Percentiles rank a stretch among this genome's conserved stretches.
These are phyloP conservation scores for Euphorbia lathyris DNA, from an alignment of 345 rosid genomes.

Conservation along the genomic window DNA sequence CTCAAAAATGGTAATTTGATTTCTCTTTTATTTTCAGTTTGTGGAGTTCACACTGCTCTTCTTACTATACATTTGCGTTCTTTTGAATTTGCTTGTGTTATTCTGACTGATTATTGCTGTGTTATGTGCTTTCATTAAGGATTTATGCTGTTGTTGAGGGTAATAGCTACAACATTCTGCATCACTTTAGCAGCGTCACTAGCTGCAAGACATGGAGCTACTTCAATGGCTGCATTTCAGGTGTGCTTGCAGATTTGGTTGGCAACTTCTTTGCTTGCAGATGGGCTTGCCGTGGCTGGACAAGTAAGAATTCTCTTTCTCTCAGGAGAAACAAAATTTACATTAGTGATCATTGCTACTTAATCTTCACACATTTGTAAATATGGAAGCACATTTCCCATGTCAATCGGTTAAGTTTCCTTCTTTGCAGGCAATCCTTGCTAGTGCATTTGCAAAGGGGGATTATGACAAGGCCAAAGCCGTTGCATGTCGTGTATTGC, in stretches of 20 bases:
- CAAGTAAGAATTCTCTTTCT: constrained; percentile 21
- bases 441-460: constrained; percentile 25
- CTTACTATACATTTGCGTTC: no score
- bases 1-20: constrained; percentile 22
- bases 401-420: background rate
- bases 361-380: background rate
- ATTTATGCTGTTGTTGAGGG: constrained; percentile 26
- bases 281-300: constrained; percentile 31
- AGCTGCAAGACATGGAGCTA: constrained; percentile 27
- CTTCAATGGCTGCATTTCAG: constrained; percentile 34
- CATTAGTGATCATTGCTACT: background rate
- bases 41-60: background rate
- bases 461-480: constrained; percentile 17
- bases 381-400: background rate
- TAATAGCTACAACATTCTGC: constrained; percentile 29
- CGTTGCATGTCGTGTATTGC: constrained; percentile 20
- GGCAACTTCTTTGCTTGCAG: constrained; percentile 32
- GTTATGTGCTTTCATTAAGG: constrained; percentile 14
- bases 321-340: background rate
- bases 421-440: constrained; percentile 25
- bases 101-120: constrained; percentile 4
- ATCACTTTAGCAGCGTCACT: constrained; percentile 31
- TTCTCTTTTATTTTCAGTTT: background rate
- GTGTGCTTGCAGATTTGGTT: constrained; percentile 29
- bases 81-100: background rate